Percentiles rank a stretch among this genome's conserved stretches.
Evolutionary conservation across 2,329 filamentous ascomycete species (phyloP).

Genomic region (Coniochaeta hoffmannii): DNA sequence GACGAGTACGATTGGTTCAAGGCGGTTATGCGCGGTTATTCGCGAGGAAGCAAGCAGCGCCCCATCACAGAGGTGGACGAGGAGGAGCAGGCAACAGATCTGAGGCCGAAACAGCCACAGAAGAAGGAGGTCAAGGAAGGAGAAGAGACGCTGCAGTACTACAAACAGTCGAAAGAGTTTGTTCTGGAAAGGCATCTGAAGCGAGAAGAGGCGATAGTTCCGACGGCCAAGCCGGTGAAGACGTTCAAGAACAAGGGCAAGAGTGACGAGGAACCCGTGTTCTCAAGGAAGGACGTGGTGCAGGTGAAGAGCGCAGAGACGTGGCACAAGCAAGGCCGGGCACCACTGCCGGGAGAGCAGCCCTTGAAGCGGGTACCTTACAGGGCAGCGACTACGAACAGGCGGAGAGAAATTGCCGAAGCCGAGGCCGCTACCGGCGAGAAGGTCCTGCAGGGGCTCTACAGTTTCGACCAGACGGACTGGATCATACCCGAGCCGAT

Average conservation of each 20-base stretch:
- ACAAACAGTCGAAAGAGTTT: conserved; percentile 79
- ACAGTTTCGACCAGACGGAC: conserved; percentile 77
- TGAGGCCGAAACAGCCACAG: conserved; percentile 64
- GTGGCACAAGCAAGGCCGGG: conserved; percentile 94
- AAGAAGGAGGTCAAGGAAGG: conserved; percentile 68
- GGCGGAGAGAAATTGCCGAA: conserved; percentile 84
- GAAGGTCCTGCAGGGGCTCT: conserved; percentile 82
- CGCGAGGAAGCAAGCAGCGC: conserved; percentile 34
- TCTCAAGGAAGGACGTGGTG: conserved; percentile 69
- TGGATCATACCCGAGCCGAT: conserved; percentile 93
- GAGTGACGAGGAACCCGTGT: conserved; percentile 75
- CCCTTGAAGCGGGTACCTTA: conserved; percentile 85
- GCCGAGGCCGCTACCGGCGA: conserved; percentile 70
- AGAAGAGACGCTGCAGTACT: conserved; percentile 77
- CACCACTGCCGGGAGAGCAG: conserved; percentile 59
- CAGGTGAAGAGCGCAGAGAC: conserved; percentile 87
- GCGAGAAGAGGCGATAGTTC: conserved; percentile 79
- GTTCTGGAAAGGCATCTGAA: conserved; percentile 80
- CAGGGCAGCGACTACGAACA: conserved; percentile 80
- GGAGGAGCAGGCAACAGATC: conserved; percentile 68
- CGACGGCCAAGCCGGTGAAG: conserved; percentile 61
- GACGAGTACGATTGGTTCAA: conserved; percentile 87
- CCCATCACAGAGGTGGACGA: conserved; percentile 67
- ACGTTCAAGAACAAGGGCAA: conserved; percentile 70
- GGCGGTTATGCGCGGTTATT: conserved; percentile 67